Percentiles rank a stretch among this genome's conserved stretches.
These are phyloP conservation scores for Cercophora newfieldiana DNA, from an alignment of 495 filamentous ascomycete species.

Conservation along the genomic window DNA sequence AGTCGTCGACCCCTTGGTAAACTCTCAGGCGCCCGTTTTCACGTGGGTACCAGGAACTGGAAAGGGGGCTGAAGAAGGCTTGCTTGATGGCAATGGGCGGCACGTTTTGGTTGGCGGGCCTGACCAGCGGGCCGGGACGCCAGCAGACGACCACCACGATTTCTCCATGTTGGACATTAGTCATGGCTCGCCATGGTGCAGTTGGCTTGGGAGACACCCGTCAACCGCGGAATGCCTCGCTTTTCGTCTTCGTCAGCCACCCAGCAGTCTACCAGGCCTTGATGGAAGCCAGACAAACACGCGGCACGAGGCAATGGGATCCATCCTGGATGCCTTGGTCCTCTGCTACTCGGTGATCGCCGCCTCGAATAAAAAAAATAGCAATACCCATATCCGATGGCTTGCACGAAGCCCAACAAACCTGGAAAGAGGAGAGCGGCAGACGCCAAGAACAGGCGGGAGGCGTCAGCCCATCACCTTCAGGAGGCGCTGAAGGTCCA, in stretches of 20 bases:
- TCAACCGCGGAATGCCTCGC: not conserved
- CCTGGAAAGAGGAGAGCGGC: not conserved
- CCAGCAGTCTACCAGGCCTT: not conserved
- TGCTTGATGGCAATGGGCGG: not conserved
- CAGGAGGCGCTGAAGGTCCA: not conserved
- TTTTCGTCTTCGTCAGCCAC: not conserved
- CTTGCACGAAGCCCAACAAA: not conserved
- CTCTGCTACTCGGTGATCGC: no score
- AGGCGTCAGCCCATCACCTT: not conserved
- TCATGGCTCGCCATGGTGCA: constrained; percentile 1
- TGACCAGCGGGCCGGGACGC: not conserved
- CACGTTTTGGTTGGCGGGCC: not conserved
- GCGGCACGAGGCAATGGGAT: no score
- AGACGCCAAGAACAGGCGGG: not conserved
- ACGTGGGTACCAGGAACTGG: not conserved
- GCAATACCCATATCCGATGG: not conserved
- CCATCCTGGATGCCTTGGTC: no score
- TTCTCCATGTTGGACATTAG: not conserved
- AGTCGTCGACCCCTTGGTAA: not conserved
- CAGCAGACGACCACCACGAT: not conserved
- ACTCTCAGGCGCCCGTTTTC: not conserved
- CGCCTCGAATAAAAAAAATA: no score
- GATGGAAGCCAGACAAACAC: no score
- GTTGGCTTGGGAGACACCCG: not conserved
- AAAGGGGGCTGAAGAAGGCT: not conserved